A percentile compares a stretch with the other conserved stretches of the same genome.
phyloP scores from a whole-genome alignment of 2,329 filamentous ascomycete species.

The Teratosphaeria viscida region DNA sequence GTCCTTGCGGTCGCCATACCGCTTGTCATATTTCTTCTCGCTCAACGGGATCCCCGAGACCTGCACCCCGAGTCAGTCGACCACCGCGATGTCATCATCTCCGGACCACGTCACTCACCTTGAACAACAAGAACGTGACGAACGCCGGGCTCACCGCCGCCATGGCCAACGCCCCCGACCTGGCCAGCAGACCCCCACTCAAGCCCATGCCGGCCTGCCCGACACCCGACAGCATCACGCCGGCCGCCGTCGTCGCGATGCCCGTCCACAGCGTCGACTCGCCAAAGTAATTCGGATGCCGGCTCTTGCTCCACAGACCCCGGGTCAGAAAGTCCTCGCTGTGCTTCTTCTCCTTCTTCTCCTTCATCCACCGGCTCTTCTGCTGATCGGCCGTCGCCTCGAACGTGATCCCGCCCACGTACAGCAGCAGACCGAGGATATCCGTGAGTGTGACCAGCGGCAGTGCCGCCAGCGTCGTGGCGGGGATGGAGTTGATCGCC shows the following conservation, averaged over 20 bases:
- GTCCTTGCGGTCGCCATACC: constrained; percentile 52
- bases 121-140: constrained; percentile 51
- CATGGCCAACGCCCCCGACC: constrained; percentile 37
- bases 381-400: constrained; percentile 55
- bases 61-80: constrained; percentile 9
- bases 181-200: constrained; percentile 33
- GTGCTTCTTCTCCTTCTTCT: constrained; percentile 55
- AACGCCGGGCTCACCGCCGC: constrained; percentile 54
- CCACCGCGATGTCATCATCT: not conserved
- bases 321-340: constrained; percentile 55
- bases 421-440: constrained; percentile 48
- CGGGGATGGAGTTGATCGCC: constrained; percentile 52
- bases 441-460: constrained; percentile 43
- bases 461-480: constrained; percentile 40
- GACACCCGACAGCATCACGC: constrained; percentile 44
- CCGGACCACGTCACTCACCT: constrained; percentile 35
- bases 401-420: constrained; percentile 47
- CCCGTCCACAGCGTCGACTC: constrained; percentile 60
- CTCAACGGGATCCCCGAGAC: constrained; percentile 51
- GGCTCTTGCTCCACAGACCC: constrained; percentile 50
- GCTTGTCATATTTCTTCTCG: constrained; percentile 58
- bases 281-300: constrained; percentile 65
- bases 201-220: constrained; percentile 50
- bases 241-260: constrained; percentile 49
- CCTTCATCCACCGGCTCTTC: constrained; percentile 51